Evolutionary conservation across 768 basidiomycete species (phyloP).

Genomic region (Flagelloscypha sp.): DNA sequence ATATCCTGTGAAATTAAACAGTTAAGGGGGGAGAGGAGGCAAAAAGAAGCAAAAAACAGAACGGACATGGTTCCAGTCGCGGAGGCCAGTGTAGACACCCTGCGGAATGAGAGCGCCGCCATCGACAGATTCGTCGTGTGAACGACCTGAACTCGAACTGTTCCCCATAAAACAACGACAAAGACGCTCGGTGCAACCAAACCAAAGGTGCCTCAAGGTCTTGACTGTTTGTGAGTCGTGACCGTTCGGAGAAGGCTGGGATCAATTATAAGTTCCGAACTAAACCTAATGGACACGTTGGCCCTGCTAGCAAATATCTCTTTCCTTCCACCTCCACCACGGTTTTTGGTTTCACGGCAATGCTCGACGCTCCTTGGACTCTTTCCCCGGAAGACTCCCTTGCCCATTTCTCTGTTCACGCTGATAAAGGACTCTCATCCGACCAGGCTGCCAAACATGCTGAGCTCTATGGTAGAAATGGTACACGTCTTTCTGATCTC

Average conservation of each 20-base stretch:
- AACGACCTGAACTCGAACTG: slow-evolving; percentile 65
- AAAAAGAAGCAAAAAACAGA: no score
- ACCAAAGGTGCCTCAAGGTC: no score
- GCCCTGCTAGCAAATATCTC: no score
- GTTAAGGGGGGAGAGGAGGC: no score
- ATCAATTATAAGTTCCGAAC: no score
- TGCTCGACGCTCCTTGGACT: slow-evolving; percentile 77
- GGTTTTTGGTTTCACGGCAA: slow-evolving; percentile 16
- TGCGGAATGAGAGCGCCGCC: slow-evolving; percentile 74
- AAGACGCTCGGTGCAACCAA: no score
- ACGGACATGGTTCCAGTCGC: slow-evolving; percentile 95
- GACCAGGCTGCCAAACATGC: slow-evolving; percentile 67
- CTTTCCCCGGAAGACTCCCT: slow-evolving; percentile 59
- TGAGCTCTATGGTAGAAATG: slow-evolving; percentile 80
- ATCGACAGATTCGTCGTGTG: slow-evolving; percentile 78
- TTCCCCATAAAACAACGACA: slow-evolving; percentile 57
- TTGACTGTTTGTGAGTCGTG: no score
- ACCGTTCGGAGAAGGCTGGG: no score
- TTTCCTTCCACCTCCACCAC: slow-evolving; percentile 10
- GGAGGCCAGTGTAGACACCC: slow-evolving; percentile 75
- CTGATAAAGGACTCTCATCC: slow-evolving; percentile 50
- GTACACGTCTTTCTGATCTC: slow-evolving; percentile 29
- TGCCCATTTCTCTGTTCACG: slow-evolving; percentile 63
- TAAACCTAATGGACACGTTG: no score
- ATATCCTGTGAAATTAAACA: no score